phyloP scores from a whole-genome alignment of 768 basidiomycete genomes.

The Tricholoma hemisulphureum region DNA sequence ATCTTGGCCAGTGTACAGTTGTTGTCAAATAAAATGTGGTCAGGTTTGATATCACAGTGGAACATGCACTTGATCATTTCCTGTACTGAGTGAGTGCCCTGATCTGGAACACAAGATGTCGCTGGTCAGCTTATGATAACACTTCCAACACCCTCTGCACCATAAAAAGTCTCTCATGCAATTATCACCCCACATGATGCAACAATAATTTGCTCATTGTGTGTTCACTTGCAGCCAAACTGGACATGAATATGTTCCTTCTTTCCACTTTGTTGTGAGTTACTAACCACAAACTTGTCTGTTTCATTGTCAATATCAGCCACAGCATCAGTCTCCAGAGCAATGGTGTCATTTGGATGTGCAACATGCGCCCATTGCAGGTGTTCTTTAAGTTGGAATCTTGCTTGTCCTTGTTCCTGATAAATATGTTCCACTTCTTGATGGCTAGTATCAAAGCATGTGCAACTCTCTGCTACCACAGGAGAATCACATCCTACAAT shows the following conservation, averaged over 20 bases:
- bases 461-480: constrained; percentile 10
- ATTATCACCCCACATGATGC: constrained; percentile 31
- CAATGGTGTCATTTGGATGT: background rate
- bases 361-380: constrained; percentile 1
- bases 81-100: too few species aligned
- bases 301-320: background rate
- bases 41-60: too few species aligned
- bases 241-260: constrained; percentile 21
- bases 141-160: constrained; percentile 22
- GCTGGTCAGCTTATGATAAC: background rate
- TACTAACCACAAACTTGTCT: background rate
- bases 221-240: constrained; percentile 29
- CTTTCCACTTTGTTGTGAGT: background rate
- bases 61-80: too few species aligned
- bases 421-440: constrained; percentile 19
- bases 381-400: constrained; percentile 23
- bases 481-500: constrained; percentile 17
- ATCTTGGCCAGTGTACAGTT: background rate
- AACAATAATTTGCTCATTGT: constrained; percentile 35
- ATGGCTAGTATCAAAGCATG: constrained; percentile 22
- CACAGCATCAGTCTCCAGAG: background rate
- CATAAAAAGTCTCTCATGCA: constrained; percentile 31
- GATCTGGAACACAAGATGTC: too few species aligned
- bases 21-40: background rate
- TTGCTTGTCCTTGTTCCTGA: constrained; percentile 20